Conservation (phyloP, 1,284 basidiomycete genomes). For the Leccinum griseonigrum region DNA sequence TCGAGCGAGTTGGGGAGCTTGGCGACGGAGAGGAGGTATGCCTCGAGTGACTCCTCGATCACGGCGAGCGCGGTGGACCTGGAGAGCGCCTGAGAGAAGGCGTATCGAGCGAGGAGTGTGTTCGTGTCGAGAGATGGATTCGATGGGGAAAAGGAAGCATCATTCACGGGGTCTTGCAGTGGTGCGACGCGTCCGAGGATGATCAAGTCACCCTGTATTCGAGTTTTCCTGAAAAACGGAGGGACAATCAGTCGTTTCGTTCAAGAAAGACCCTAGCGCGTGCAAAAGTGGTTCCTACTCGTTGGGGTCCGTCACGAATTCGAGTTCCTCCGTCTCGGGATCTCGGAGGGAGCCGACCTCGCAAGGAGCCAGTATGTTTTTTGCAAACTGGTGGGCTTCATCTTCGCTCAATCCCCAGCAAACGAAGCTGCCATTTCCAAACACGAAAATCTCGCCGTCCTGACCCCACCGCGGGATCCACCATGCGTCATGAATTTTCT, state of each 20-base stretch:
- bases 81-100: slow-evolving; percentile 86
- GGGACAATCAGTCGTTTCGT: slow-evolving; percentile 5
- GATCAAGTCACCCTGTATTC: slow-evolving; percentile 86
- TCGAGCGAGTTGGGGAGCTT: slow-evolving; percentile 72
- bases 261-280: neutral
- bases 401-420: slow-evolving; percentile 85
- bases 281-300: slow-evolving; percentile 44
- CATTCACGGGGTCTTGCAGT: slow-evolving; percentile 42
- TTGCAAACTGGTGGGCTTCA: slow-evolving; percentile 69
- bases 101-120: slow-evolving; percentile 80
- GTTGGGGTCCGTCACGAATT: slow-evolving; percentile 85
- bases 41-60: slow-evolving; percentile 78
- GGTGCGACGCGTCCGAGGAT: slow-evolving; percentile 74
- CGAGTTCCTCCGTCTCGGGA: slow-evolving; percentile 84
- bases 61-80: slow-evolving; percentile 83
- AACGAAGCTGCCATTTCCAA: slow-evolving; percentile 82
- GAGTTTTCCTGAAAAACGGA: slow-evolving; percentile 56
- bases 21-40: slow-evolving; percentile 79
- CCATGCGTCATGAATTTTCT: slow-evolving; percentile 68
- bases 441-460: slow-evolving; percentile 86
- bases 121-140: slow-evolving; percentile 49
- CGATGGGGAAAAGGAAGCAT: slow-evolving; percentile 46
- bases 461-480: slow-evolving; percentile 78
- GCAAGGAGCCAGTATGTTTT: slow-evolving; percentile 56
- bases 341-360: slow-evolving; percentile 66